Evolutionary conservation across 2,329 filamentous ascomycete genomes (phyloP), one percentile per base, ranked within the genome.

Genomic region (Simplicillium aogashimaense): DNA sequence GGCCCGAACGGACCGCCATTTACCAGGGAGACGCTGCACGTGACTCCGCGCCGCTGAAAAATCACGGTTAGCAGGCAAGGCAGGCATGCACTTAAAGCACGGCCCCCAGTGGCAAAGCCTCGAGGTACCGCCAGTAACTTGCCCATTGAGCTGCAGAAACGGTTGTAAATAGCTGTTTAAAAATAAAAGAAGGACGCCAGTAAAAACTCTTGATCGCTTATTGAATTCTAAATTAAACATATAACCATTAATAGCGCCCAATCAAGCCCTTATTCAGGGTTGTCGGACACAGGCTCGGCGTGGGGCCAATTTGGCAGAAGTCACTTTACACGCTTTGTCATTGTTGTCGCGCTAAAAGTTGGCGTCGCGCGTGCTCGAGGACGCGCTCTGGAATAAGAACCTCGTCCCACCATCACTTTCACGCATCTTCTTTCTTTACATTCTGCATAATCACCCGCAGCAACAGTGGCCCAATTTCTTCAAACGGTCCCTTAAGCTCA

Each of bases 341-440:
- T 47, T 47, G 43, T 53, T 51, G 49, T 49, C 50, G 45, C 50
- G 50, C 50, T 51, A 53, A 41, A 34, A 40, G 16, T 44, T 46
- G 45, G 47, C 45, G 46, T 47, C 43, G 44, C 49, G 49, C 46
- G 45, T 48, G 20, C 39, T 31, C 36, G 39, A 39, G 36, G 41
- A 47, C 45, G 44, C 43, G 43, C 40, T 48, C 53, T 45, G 53
- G 6, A 56, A 57, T 63, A 62, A 63, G 45, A 59, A 61, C 49
- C 52, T 49, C 50, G 47, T 46, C 47, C 42, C 50, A 50, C 49
- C 56, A 44, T 52, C 50, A 45, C 39, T 43, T 35, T 50, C 46
- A 45, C 43, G 38, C 45, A 29, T 47, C 42, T 42, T 46, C 43
- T 42, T 43, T 39, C 43, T 38, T 41, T 47, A 42, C 37, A 43